Conservation (phyloP, 139 green algal genomes). For the Chlorella sp. region DNA sequence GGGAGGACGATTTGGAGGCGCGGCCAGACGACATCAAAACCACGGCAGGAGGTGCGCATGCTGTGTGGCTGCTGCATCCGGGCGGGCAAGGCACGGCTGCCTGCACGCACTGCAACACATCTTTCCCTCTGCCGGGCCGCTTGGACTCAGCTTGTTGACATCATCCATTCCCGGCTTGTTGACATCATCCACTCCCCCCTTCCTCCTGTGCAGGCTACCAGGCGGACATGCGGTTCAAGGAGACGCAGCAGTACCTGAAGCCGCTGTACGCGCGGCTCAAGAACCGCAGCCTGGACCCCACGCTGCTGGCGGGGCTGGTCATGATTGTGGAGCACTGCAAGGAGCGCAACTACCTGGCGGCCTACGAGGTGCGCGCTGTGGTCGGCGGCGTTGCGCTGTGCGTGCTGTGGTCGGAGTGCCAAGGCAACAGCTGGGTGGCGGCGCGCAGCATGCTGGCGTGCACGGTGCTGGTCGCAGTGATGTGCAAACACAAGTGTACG, state of each 20-base stretch:
- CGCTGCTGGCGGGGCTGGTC: conserved; percentile 63
- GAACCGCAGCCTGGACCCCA: conserved; percentile 60
- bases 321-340: conserved; percentile 76
- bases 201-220: conserved; percentile 57
- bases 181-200: too few relatives aligned
- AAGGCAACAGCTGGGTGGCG: too few relatives aligned
- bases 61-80: too few relatives aligned
- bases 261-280: conserved; percentile 86
- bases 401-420: too few relatives aligned
- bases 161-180: too few relatives aligned
- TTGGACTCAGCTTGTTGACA: too few relatives aligned
- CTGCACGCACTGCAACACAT: too few relatives aligned
- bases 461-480: neutral
- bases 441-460: too few relatives aligned
- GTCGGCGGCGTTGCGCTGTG: neutral
- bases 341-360: conserved; percentile 94
- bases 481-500: too few relatives aligned
- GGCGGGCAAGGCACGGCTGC: too few relatives aligned
- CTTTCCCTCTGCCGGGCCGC: too few relatives aligned
- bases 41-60: conserved; percentile 26
- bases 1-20: conserved; percentile 91
- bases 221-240: conserved; percentile 72
- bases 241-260: conserved; percentile 90
- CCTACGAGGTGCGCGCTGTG: conserved; percentile 84
- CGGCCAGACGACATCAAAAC: conserved; percentile 57